These are phyloP conservation scores for Chenopodium formosanum DNA, from an alignment of 148 eudicot species.

Conservation along the genomic window DNA sequence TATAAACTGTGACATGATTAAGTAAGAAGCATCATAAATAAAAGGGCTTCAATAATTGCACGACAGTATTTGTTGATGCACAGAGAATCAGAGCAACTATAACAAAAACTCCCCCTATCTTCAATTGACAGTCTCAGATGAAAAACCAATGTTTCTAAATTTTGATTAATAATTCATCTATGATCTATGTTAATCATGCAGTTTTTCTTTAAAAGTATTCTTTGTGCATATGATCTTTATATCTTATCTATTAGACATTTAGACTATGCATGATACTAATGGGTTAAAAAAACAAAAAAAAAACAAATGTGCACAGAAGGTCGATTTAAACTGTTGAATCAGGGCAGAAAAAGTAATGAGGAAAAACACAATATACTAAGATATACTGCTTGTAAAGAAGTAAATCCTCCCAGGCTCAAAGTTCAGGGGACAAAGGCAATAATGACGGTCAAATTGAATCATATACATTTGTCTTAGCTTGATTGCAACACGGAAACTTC, in stretches of 20 bases:
- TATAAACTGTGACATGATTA: not conserved
- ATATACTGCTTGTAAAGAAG: no score
- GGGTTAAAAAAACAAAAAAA: no score
- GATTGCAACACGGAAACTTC: not conserved
- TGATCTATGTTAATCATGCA: not conserved
- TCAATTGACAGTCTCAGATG: not conserved
- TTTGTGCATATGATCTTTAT: no score
- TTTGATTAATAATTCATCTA: not conserved
- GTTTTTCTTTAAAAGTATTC: no score
- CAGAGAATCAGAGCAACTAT: not conserved
- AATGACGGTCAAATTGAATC: not conserved
- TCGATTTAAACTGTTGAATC: no score
- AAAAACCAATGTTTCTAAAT: not conserved
- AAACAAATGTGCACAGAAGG: no score
- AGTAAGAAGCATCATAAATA: not conserved
- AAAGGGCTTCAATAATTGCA: not conserved
- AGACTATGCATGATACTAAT: not conserved
- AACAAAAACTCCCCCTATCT: not conserved
- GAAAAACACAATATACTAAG: no score
- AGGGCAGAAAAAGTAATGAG: no score
- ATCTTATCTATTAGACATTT: no score
- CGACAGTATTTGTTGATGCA: not conserved
- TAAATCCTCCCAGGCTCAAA: no score
- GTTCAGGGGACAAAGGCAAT: no score
- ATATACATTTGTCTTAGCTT: not conserved